Conservation (phyloP, 2,329 filamentous ascomycete genomes). For the Colletotrichum musae region DNA sequence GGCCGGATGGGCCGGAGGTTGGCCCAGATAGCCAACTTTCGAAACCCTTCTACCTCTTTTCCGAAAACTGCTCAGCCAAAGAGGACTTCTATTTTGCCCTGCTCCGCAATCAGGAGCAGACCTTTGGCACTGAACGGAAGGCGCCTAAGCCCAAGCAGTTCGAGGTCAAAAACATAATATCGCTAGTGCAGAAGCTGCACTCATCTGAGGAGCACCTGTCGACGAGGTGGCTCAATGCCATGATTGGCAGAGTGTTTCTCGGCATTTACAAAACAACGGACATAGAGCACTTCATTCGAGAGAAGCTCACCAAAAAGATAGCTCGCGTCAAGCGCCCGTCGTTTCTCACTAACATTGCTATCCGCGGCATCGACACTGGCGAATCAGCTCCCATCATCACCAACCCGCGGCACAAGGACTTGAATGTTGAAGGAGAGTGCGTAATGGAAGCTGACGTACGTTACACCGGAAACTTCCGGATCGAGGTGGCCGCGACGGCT, state of each 20-base stretch:
- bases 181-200: slow-evolving; percentile 90
- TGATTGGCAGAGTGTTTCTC: slow-evolving; percentile 90
- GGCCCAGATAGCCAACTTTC: slow-evolving; percentile 71
- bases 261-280: slow-evolving; percentile 88
- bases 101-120: slow-evolving; percentile 85
- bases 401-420: slow-evolving; percentile 87
- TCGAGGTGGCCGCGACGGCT: slow-evolving; percentile 93
- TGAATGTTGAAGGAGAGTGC: slow-evolving; percentile 93
- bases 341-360: slow-evolving; percentile 87
- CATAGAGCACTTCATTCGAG: slow-evolving; percentile 82
- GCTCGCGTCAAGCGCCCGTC: slow-evolving; percentile 91
- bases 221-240: slow-evolving; percentile 92
- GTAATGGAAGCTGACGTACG: slow-evolving; percentile 88
- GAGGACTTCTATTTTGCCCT: slow-evolving; percentile 98
- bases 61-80: slow-evolving; percentile 94
- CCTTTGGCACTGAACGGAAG: slow-evolving; percentile 67
- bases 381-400: slow-evolving; percentile 90
- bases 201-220: slow-evolving; percentile 92
- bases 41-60: slow-evolving; percentile 94
- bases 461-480: slow-evolving; percentile 89
- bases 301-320: slow-evolving; percentile 96
- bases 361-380: slow-evolving; percentile 88
- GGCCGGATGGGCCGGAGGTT: slow-evolving; percentile 66
- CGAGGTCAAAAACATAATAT: slow-evolving; percentile 88
- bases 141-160: slow-evolving; percentile 82